Conservation (phyloP, 1,284 basidiomycete genomes). For the Heterobasidion irregulare region DNA sequence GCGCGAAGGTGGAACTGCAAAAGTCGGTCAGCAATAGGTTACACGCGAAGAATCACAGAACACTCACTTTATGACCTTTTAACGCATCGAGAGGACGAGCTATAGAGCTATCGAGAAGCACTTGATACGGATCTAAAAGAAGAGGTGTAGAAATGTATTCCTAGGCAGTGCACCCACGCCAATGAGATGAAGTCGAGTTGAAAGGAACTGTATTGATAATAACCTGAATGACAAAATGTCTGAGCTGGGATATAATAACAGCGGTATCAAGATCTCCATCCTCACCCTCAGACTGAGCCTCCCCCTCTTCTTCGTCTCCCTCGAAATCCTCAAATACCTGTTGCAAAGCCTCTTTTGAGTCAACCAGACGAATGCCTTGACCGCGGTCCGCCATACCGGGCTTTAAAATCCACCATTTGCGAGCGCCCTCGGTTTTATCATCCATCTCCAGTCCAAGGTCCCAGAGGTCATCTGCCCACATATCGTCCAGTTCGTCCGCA, state of each 20-base stretch:
- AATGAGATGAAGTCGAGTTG: background rate
- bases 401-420: conserved; percentile 87
- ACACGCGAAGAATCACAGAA: conserved; percentile 5
- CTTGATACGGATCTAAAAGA: conserved; percentile 62
- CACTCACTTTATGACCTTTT: conserved; percentile 60
- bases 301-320: conserved; percentile 36
- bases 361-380: conserved; percentile 91
- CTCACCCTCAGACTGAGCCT: conserved; percentile 22
- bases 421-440: conserved; percentile 16
- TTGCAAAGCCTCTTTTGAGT: conserved; percentile 66
- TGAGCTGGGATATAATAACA: conserved; percentile 80
- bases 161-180: conserved; percentile 29
- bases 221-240: conserved; percentile 97
- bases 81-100: conserved; percentile 20
- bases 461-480: conserved; percentile 91
- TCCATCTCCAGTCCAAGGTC: conserved; percentile 70
- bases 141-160: conserved; percentile 79
- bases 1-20: conserved; percentile 87
- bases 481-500: conserved; percentile 92
- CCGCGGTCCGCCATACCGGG: conserved; percentile 97
- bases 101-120: conserved; percentile 19
- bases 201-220: conserved; percentile 3
- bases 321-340: conserved; percentile 86
- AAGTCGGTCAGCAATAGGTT: conserved; percentile 5
- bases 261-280: conserved; percentile 32